Conservation (phyloP, 2,329 filamentous ascomycete genomes). For the Rhynchosporium graminicola region DNA sequence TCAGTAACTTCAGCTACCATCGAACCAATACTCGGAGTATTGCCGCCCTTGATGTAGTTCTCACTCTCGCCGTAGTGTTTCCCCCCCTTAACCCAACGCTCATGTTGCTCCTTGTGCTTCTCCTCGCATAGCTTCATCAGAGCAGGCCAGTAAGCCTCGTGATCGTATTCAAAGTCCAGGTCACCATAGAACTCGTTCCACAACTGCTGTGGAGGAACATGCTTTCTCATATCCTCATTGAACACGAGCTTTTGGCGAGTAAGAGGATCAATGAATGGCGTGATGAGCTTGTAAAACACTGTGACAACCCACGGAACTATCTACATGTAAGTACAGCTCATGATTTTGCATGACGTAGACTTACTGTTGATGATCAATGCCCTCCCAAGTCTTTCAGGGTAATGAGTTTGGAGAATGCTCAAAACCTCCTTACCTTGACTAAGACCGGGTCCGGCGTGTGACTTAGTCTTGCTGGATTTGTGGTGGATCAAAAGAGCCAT, state of each 20-base stretch:
- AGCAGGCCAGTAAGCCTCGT: constrained; percentile 85
- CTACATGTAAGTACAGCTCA: constrained; percentile 26
- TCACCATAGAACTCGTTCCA: constrained; percentile 75
- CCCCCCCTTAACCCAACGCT: constrained; percentile 78
- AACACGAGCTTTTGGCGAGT: constrained; percentile 96
- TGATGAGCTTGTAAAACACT: constrained; percentile 95
- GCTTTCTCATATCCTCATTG: constrained; percentile 85
- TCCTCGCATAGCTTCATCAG: constrained; percentile 70
- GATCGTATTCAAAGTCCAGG: constrained; percentile 89
- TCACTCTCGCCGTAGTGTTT: constrained; percentile 85
- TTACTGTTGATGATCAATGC: constrained; percentile 86
- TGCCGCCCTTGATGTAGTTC: constrained; percentile 74
- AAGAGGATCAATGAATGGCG: constrained; percentile 91
- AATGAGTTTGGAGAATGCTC: constrained; percentile 90
- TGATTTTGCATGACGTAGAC: constrained; percentile 36
- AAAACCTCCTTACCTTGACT: constrained; percentile 80
- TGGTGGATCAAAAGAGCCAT: constrained; percentile 90
- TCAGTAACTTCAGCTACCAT: neutral
- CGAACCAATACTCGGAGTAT: constrained; percentile 32
- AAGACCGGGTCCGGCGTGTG: constrained; percentile 72
- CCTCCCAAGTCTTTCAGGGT: constrained; percentile 86
- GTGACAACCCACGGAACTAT: constrained; percentile 86
- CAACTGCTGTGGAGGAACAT: constrained; percentile 80
- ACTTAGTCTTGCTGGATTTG: constrained; percentile 72
- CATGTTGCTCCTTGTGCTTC: constrained; percentile 60